phyloP scores from a whole-genome alignment of 441 rosid genomes.

The Eugenia klotzschiana region DNA sequence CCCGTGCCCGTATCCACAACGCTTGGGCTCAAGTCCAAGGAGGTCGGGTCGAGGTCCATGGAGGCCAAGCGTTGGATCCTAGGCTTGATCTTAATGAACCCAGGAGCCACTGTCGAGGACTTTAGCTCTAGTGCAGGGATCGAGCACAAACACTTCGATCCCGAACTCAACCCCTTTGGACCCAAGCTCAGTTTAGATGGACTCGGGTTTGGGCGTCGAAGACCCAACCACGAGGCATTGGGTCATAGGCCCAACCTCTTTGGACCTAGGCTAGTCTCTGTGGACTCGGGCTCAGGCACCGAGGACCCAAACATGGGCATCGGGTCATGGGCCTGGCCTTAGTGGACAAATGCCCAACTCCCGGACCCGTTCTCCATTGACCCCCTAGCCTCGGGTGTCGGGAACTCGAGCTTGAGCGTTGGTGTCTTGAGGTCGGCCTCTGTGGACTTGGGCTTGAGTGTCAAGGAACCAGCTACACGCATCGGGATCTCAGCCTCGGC shows the following conservation, averaged over 20 bases:
- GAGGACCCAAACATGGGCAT: no score
- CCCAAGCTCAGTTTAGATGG: rapidly evolving
- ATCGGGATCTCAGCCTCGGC: rapidly evolving
- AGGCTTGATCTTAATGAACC: rapidly evolving
- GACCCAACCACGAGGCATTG: not conserved
- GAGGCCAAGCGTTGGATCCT: not conserved
- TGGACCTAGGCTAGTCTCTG: not conserved
- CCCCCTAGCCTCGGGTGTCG: not conserved
- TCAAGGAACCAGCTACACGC: rapidly evolving
- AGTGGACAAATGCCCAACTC: not conserved
- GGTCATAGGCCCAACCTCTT: not conserved
- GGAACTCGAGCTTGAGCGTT: not conserved
- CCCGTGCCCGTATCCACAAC: no score
- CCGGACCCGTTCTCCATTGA: not conserved
- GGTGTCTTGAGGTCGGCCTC: not conserved
- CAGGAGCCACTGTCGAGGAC: rapidly evolving
- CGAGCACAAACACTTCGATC: not conserved
- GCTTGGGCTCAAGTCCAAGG: not conserved
- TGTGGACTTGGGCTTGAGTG: not conserved
- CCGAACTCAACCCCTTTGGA: rapidly evolving
- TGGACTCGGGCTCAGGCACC: no score
- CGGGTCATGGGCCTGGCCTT: no score
- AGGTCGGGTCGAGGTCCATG: rapidly evolving
- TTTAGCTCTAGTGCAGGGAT: not conserved
- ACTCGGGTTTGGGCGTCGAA: rapidly evolving